Evolutionary conservation across 331 rosid genomes (phyloP), one percentile per base, ranked within the genome.

Genomic region (Arachis monticola): DNA sequence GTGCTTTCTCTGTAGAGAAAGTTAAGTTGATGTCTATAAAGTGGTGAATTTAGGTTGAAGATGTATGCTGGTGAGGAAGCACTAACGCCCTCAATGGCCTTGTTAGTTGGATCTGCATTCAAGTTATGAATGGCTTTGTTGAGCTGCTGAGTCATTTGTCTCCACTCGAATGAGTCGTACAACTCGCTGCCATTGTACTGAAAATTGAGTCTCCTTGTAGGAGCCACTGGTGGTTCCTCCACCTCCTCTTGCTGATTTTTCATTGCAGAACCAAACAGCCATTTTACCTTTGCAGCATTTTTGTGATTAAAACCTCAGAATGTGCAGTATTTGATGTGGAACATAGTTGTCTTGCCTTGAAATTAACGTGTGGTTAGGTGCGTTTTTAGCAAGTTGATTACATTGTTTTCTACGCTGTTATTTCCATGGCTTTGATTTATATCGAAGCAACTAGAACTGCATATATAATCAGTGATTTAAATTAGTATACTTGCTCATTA

Each of bases 151-250:
- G 87, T 81, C 73, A 93, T 88, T 1, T 87, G 90, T 35, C 8
- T 76, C 32, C 89, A 69, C 85, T 91, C 97, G 41, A 77, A 85
- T 0, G 89, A 93, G 77, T 91, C 96, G 4, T 86, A 91, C 2
- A 93, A 68, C 45, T 80, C 80, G 72, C 95, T 90, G 46, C 92
- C 88, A 52, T 85, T 75, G 69, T 85, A 82, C 68, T 41, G 66
- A n/a, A 65, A 76, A 69, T 81, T 84, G 70, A 60, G 53, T 77
- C 51, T 69, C 63, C 65, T 57, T 64, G 67, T 53, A 17, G 80
- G 80, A 79, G 58, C 78, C 6, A 42, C 55, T 12, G 66, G 66
- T 52, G 11, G 35, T 32, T 51, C 62, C 52, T 70, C 73, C n/a
- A n/a, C n/a, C 74, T 73, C 76, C 32, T 56, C 75, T 60, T 73